Evolutionary conservation across 2,329 filamentous ascomycete species (phyloP).

Genomic region (Tolypocladium nubicola): DNA sequence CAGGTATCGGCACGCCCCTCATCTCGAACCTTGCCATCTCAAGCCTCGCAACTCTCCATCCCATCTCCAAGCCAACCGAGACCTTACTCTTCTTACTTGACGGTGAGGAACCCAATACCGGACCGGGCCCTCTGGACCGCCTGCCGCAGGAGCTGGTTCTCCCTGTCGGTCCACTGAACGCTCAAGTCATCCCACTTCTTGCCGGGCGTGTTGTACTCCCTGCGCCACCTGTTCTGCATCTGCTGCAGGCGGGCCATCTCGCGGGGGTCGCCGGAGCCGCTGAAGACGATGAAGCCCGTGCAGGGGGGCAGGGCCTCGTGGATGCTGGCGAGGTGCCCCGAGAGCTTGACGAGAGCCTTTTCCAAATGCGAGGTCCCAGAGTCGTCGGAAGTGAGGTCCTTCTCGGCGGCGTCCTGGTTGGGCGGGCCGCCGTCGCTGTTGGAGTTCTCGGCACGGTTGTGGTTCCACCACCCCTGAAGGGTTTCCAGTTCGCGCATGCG

Average conservation of each 20-base stretch:
- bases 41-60: neutral
- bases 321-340: conserved; percentile 41
- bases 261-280: conserved; percentile 57
- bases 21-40: neutral
- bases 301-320: conserved; percentile 51
- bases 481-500: conserved; percentile 56
- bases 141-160: conserved; percentile 50
- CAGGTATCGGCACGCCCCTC: neutral
- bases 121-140: conserved; percentile 47
- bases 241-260: conserved; percentile 53
- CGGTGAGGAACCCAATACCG: conserved; percentile 53
- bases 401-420: conserved; percentile 5
- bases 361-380: conserved; percentile 26
- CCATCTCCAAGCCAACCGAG: neutral
- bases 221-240: conserved; percentile 49
- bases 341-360: conserved; percentile 32
- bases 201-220: conserved; percentile 52
- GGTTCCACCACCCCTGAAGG: conserved; percentile 58
- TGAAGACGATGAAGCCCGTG: conserved; percentile 54
- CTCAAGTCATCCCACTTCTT: conserved; percentile 57
- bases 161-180: conserved; percentile 57
- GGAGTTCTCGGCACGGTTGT: conserved; percentile 32
- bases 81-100: conserved; percentile 39
- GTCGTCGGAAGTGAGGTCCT: conserved; percentile 8
- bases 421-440: conserved; percentile 24